Base-by-base conservation (phyloP, 202 grass and related monocot species). In the Cymbopogon flexuosus region DNA sequence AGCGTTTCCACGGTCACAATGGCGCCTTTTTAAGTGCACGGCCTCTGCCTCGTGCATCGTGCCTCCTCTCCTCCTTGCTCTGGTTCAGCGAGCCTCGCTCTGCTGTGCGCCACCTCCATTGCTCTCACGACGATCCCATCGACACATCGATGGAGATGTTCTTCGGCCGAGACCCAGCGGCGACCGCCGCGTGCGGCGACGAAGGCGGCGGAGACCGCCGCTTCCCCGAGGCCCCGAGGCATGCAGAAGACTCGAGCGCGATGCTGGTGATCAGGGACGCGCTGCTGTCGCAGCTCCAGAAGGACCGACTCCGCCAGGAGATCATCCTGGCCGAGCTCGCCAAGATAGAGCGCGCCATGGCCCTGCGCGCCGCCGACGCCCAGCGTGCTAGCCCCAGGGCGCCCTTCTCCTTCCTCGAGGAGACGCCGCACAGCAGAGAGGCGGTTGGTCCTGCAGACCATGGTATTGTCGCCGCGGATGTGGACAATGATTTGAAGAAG, bases 221-320 rank as follows among this genome's bases (percentile, higher is more conserved):
- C 77, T 69, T 68, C 64, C 34, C 64, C 47, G 77, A 58, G 0
- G 34, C 34, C 42, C 64, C 34, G 1, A 59, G 2, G 54, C 54
- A 22, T 52, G 70, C 63, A 64, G 76, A 43, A 2, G 87, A 89
- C 35, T 5, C 68, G 40, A 4, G 7, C 7, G 1, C 63, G 8
- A 72, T 72, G 82, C 45, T 58, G 65, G 77, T 72, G 58, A 60
- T 71, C 72, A 81, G 87, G 82, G 87, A 89, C 36, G 77, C 72
- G 2, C 45, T 89, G 65, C 46, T 76, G 57, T 72, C 29, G 65
- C 77, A 89, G 82, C 77, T 89, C 45, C 82, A 81, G 5, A 72
- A 49, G 57, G 72, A 65, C 18, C 77, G 65, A 1, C 65, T 85
- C 14, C 87, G 58, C 10, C 72, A 81, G 82, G 82, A 89, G 46